Evolutionary conservation across 2,329 filamentous ascomycete species (phyloP).

Genomic region (Trichoderma brevicompactum): DNA sequence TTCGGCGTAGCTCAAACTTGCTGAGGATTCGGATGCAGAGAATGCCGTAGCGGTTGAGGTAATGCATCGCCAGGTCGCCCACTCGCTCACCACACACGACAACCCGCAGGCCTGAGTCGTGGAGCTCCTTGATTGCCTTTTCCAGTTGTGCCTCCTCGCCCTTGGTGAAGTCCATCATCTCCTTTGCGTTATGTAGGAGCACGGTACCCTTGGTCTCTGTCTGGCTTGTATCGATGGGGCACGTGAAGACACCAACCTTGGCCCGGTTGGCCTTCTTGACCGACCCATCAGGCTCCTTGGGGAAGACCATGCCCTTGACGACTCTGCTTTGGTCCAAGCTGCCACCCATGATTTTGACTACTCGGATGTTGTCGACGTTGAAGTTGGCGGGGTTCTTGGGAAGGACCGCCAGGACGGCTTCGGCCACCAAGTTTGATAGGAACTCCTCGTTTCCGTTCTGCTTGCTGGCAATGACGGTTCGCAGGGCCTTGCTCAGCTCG

Average conservation of each 20-base stretch:
- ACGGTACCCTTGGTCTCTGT: conserved; percentile 99
- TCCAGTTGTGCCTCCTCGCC: conserved; percentile 95
- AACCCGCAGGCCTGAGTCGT: conserved; percentile 91
- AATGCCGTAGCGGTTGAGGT: conserved; percentile 96
- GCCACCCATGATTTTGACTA: conserved; percentile 99
- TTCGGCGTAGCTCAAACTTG: conserved; percentile 93
- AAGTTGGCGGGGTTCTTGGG: conserved; percentile 96
- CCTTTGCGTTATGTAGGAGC: conserved; percentile 92
- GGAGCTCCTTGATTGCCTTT: conserved; percentile 87
- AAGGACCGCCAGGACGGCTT: conserved; percentile 82
- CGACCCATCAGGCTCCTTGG: conserved; percentile 87
- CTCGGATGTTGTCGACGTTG: conserved; percentile 98
- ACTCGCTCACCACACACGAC: conserved; percentile 92
- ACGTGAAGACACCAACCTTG: conserved; percentile 96
- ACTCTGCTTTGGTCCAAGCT: conserved; percentile 92
- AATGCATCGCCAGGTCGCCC: conserved; percentile 94
- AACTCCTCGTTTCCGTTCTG: conserved; percentile 92
- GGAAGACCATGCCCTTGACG: conserved; percentile 98
- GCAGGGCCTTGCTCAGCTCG: conserved; percentile 92
- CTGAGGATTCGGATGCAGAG: conserved; percentile 95
- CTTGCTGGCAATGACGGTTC: conserved; percentile 95
- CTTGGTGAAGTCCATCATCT: conserved; percentile 98
- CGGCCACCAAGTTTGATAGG: conserved; percentile 83
- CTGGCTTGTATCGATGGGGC: conserved; percentile 91
- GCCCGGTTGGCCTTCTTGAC: conserved; percentile 91